Evolutionary conservation across 139 green algal species (phyloP), one percentile per base, ranked within the genome.

Genomic region (Coelastrella sp.): DNA sequence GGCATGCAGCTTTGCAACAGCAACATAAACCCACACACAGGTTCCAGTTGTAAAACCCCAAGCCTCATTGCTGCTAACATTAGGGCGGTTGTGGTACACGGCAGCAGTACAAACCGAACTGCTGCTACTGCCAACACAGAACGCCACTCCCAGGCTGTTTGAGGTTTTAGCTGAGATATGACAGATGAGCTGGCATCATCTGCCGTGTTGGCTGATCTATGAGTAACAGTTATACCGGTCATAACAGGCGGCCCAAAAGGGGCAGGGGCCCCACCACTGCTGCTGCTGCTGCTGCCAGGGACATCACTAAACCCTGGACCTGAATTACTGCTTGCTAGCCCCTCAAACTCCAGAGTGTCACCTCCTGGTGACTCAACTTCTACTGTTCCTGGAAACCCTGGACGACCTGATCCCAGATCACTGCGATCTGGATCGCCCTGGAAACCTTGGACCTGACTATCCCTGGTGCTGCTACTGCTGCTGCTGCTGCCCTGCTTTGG

Each of bases 51-150:
- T 48, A 92, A 79, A 41, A 79, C 17, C 4, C 71, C 63, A 35
- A 68, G 3, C 32, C 38, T 30, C 27, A 57, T 53, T 21, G 89
- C 51, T 30, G 48, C 83, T 23, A 87, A 38, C 60, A 88, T 57
- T 4, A 88, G 17, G 8, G 48, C 63, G 1, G 53, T 41, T 3
- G 45, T 81, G 0, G 62, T 45, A 45, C 87, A 38, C 5, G 89
- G 89, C 78, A 91, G 37, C 43, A 90, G 34, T 3, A 93, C 13
- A n/a, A 90, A 78, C 27, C 89, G 79, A 23, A 91, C 89, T 30
- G 64, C 40, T 34, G 48, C 66, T 19, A 89, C 79, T 15, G 87
- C 77, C n/a, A 83, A 25, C 67, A 93, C 59, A 38, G 75, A n/a
- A 9, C 81, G 57, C 79, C 79, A 81, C 41, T 93, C 89, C 87